Base-by-base conservation (phyloP, 257 asterid species). In the Capsicum pubescens region DNA sequence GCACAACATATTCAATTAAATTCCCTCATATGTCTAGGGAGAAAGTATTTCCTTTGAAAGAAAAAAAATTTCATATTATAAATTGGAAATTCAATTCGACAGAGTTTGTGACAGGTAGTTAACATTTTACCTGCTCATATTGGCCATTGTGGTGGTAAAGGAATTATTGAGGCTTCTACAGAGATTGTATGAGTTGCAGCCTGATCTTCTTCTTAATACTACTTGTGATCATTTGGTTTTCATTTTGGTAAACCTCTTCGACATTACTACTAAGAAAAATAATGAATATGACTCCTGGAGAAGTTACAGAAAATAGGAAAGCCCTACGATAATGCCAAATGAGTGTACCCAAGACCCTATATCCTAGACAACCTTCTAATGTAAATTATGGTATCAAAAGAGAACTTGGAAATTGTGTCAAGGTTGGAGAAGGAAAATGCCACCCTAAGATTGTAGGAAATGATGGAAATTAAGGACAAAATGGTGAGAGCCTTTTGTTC, bases 341-440 rank as follows among this genome's bases (percentile, higher is more conserved):
- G 90, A 95, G 97, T 59, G 94, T 97, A 81, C 99, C 99, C 48
- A 98, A 97, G 90, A 97, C 99, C 85, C 98, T 98, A 76, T 97
- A 98, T 14, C 99, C 99, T 52, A 98, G 95, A 84, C 98, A 89
- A 85, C 97, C 97, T 48, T 83, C 89, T 7, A 95, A 90, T 60
- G 94, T 76, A 79, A 91, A 87, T 87, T 89, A 87, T 84, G 90
- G 85, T 7, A 90, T 95, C 11, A 97, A 97, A 89, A 97, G 91
- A 87, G 99, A 97, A 87, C 86, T 87, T 52, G 97, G 90, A 80
- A 89, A 92, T 74, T 90, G 94, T 83, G 83, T 86, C 68, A 98
- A 93, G 83, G 87, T 82, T 35, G 98, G 97, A 85, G 97, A 93
- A 48, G 91, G 97, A 84, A 97, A 97, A 84, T 91, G 98, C 52